A percentile compares a stretch with the other conserved stretches of the same genome.
Conservation (phyloP, 345 rosid species). For the Eucalyptus cladocalyx region DNA sequence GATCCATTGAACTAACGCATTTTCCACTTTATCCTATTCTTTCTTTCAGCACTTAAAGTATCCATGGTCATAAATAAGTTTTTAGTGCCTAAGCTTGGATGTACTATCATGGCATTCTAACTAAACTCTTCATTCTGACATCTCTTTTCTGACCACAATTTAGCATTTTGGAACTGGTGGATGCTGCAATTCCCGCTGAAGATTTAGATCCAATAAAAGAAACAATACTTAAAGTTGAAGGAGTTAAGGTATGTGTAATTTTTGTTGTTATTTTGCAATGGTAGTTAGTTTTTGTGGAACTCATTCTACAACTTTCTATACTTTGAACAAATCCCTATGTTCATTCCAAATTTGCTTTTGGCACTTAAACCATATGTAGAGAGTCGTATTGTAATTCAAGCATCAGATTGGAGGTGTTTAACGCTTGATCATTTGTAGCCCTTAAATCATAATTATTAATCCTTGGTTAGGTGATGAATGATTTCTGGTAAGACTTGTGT, state of each 20-base stretch:
- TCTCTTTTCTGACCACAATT: neutral
- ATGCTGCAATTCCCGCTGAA: constrained; percentile 80
- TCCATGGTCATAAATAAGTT: neutral
- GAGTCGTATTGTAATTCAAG: neutral
- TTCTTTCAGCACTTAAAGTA: neutral
- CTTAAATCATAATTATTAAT: neutral
- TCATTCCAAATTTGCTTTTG: neutral
- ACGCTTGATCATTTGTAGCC: neutral
- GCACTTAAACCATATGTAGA: neutral
- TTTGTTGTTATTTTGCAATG: neutral
- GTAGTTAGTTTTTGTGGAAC: neutral
- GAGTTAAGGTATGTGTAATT: constrained; percentile 51
- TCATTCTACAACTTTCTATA: neutral
- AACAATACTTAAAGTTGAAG: constrained; percentile 70
- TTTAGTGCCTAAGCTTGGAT: neutral
- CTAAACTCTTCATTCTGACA: neutral
- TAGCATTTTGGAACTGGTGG: constrained; percentile 89
- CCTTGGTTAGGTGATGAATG: neutral
- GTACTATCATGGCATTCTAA: neutral
- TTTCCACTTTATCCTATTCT: neutral
- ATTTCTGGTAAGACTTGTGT: neutral
- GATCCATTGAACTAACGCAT: neutral
- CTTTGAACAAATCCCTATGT: neutral
- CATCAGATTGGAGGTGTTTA: neutral
- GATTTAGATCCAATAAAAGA: constrained; percentile 53